A percentile compares a stretch with the other conserved stretches of the same genome.
phyloP scores from a whole-genome alignment of 495 filamentous ascomycete species.

The Trichoderma virens region DNA sequence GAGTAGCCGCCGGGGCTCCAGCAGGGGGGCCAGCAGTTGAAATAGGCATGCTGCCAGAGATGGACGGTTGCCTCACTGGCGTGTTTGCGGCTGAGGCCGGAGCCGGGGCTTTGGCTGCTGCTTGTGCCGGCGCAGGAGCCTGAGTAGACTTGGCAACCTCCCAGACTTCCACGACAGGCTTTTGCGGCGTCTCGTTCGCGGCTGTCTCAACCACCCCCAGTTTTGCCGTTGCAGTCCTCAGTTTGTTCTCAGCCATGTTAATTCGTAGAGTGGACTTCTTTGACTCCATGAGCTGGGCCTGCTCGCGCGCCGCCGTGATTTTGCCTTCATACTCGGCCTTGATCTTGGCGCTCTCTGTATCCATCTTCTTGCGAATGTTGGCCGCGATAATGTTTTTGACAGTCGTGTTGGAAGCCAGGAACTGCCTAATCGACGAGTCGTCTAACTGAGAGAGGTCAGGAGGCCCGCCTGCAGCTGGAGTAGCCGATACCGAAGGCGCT shows the following conservation, averaged over 20 bases:
- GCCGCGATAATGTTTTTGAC: conserved; percentile 56
- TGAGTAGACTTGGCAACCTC: conserved; percentile 31
- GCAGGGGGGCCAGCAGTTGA: not conserved
- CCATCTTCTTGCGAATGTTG: conserved; percentile 57
- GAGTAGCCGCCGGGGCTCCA: not conserved
- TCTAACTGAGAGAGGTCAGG: conserved; percentile 34
- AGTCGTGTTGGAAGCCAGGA: conserved; percentile 56
- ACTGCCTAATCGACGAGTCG: conserved; percentile 56
- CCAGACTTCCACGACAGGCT: conserved; percentile 79
- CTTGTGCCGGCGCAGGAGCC: conserved; percentile 7
- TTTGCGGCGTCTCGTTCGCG: conserved; percentile 73
- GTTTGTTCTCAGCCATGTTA: conserved; percentile 72
- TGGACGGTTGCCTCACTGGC: not conserved
- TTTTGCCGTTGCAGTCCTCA: conserved; percentile 57
- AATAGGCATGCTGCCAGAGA: not conserved
- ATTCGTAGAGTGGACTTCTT: conserved; percentile 64
- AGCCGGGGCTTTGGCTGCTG: not conserved
- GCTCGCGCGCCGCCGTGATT: conserved; percentile 40
- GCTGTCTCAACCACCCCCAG: conserved; percentile 70
- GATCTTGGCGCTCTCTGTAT: conserved; percentile 48
- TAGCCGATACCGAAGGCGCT: not conserved
- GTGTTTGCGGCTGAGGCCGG: not conserved
- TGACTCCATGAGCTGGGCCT: conserved; percentile 46
- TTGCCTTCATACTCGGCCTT: conserved; percentile 43
- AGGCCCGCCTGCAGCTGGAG: not conserved